Conservation (phyloP, 2,329 filamentous ascomycete genomes). For the Gnomoniopsis smithogilvyi region DNA sequence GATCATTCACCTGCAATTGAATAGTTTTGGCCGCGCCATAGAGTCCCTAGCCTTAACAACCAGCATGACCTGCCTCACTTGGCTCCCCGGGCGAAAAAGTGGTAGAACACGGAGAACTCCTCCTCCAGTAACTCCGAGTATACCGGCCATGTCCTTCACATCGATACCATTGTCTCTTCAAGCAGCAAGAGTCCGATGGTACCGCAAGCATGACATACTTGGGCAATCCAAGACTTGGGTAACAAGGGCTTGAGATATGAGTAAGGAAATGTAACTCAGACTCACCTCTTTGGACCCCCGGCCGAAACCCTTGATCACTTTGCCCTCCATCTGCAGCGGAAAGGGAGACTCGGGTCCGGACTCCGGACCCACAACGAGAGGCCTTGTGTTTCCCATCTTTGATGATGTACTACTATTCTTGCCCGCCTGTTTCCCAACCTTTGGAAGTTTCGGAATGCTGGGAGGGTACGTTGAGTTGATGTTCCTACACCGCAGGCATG, state of each 20-base stretch:
- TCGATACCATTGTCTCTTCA: not conserved
- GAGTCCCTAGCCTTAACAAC: not conserved
- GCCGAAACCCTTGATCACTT: conserved; percentile 90
- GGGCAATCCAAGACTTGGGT: not conserved
- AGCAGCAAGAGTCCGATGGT: not conserved
- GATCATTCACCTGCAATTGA: conserved; percentile 1
- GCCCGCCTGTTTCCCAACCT: not conserved
- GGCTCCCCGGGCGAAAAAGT: conserved; percentile 11
- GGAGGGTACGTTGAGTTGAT: not conserved
- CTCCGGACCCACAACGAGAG: conserved; percentile 69
- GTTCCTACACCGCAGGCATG: not conserved
- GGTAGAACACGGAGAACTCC: not conserved
- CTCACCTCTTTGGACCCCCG: conserved; percentile 85
- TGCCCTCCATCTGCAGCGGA: conserved; percentile 78
- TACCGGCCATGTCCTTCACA: not conserved
- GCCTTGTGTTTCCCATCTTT: conserved; percentile 42
- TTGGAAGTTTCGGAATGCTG: not conserved
- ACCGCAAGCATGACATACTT: not conserved
- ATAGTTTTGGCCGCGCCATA: not conserved
- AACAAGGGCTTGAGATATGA: not conserved
- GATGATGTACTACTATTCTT: not conserved
- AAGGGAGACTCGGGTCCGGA: conserved; percentile 73
- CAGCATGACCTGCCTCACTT: not conserved
- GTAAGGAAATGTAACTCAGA: conserved; percentile 6
- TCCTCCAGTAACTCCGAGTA: not conserved